A percentile compares a stretch with the other conserved stretches of the same genome.
phyloP scores from a whole-genome alignment of 306 rosid species.

The Comarum palustre region DNA sequence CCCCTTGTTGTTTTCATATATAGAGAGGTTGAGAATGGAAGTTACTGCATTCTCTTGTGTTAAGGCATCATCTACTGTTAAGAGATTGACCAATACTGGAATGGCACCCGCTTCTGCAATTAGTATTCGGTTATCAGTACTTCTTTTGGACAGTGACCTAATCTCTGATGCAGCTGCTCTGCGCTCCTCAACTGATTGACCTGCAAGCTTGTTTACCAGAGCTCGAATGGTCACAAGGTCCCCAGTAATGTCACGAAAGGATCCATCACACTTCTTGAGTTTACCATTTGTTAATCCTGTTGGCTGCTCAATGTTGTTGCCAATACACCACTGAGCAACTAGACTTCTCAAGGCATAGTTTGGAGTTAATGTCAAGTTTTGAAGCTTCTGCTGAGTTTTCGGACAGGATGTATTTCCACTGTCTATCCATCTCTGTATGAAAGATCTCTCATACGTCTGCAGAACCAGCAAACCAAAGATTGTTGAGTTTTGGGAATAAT shows the following conservation, averaged over 20 bases:
- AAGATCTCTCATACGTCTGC: constrained; percentile 95
- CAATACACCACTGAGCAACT: constrained; percentile 76
- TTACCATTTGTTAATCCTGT: constrained; percentile 78
- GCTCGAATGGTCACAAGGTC: constrained; percentile 73
- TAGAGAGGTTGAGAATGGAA: constrained; percentile 87
- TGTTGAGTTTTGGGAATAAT: neutral
- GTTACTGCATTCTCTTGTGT: constrained; percentile 94
- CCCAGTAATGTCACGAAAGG: constrained; percentile 77
- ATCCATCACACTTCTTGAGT: constrained; percentile 81
- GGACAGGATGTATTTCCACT: constrained; percentile 87
- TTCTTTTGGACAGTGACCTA: constrained; percentile 84
- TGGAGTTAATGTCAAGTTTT: constrained; percentile 76
- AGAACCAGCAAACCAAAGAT: constrained; percentile 8
- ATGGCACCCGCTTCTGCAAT: constrained; percentile 95
- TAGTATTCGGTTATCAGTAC: constrained; percentile 89
- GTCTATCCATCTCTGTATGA: constrained; percentile 95
- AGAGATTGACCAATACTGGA: constrained; percentile 71
- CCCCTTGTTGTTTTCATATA: constrained; percentile 84
- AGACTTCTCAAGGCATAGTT: constrained; percentile 90
- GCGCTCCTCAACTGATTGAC: constrained; percentile 62
- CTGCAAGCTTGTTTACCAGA: constrained; percentile 65
- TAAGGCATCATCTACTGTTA: constrained; percentile 66
- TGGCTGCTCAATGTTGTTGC: constrained; percentile 80
- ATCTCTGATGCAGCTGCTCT: constrained; percentile 76
- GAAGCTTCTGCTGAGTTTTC: constrained; percentile 94